Conservation (phyloP, 768 basidiomycete species). For the Tulasnella sp. region DNA sequence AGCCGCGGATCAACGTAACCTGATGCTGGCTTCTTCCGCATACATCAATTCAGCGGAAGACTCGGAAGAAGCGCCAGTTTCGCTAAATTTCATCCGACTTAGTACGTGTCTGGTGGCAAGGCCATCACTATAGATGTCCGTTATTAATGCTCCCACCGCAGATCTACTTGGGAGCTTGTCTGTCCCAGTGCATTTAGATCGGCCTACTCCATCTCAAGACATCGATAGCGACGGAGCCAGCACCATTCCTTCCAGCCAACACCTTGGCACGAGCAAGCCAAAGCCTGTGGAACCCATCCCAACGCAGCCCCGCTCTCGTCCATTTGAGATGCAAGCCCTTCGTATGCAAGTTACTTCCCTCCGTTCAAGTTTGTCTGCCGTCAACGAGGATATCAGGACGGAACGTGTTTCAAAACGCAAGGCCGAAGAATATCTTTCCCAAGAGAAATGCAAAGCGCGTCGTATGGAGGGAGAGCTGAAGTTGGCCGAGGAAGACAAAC, state of each 20-base stretch:
- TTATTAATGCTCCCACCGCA: neutral
- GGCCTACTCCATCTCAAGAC: neutral
- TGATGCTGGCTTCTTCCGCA: neutral
- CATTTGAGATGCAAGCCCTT: slow-evolving; percentile 6
- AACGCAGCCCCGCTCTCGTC: neutral
- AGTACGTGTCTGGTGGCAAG: neutral
- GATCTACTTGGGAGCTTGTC: neutral
- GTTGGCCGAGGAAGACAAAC: neutral
- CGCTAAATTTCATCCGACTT: slow-evolving; percentile 9
- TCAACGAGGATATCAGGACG: neutral
- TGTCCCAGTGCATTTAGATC: neutral
- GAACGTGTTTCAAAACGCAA: slow-evolving; percentile 12
- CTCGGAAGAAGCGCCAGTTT: neutral
- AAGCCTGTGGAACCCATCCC: neutral
- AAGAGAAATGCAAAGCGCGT: slow-evolving; percentile 15
- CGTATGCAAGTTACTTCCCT: slow-evolving; percentile 14
- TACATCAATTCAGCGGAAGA: slow-evolving; percentile 5
- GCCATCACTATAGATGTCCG: neutral
- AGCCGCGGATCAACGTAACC: neutral
- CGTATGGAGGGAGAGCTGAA: slow-evolving; percentile 7
- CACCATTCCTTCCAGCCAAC: neutral
- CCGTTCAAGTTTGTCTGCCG: neutral
- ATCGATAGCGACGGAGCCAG: neutral
- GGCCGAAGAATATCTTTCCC: slow-evolving; percentile 10
- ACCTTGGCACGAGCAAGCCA: neutral